A percentile compares a stretch with the other conserved stretches of the same genome.
These are phyloP conservation scores for Diutina mesorugosa DNA, from an alignment of 1,139 yeast species.

Conservation along the genomic window DNA sequence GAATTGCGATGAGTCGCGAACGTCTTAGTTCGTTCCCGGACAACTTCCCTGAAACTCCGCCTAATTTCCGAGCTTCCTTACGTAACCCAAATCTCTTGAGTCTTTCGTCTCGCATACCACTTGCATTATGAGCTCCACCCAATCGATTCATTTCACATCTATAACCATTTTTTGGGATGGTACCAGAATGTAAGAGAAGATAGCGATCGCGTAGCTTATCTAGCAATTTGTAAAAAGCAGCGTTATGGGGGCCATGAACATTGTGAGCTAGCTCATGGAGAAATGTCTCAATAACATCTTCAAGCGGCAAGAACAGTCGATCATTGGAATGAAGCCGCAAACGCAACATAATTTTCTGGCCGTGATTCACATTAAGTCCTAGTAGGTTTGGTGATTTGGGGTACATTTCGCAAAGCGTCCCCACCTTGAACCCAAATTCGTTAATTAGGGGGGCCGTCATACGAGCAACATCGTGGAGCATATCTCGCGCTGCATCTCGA, in stretches of 20 bases:
- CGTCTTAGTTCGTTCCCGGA: constrained; percentile 20
- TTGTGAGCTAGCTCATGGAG: constrained; percentile 86
- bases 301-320: constrained; percentile 47
- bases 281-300: constrained; percentile 67
- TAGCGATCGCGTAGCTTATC: constrained; percentile 44
- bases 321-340: constrained; percentile 50
- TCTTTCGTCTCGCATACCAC: constrained; percentile 23
- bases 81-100: constrained; percentile 18
- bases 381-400: constrained; percentile 59
- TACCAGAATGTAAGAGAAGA: constrained; percentile 28
- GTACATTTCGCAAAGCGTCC: constrained; percentile 65
- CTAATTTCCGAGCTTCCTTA: constrained; percentile 25
- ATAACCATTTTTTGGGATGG: constrained; percentile 23
- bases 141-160: constrained; percentile 44
- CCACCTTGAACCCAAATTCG: constrained; percentile 52
- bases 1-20: constrained; percentile 55
- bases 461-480: constrained; percentile 49
- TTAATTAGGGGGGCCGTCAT: constrained; percentile 67
- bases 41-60: constrained; percentile 9
- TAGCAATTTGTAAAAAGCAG: constrained; percentile 48
- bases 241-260: constrained; percentile 68
- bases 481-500: constrained; percentile 41
- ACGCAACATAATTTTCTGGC: constrained; percentile 61
- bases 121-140: constrained; percentile 7
- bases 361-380: constrained; percentile 83